Conservation (phyloP, 2,329 filamentous ascomycete species). For the Microdochium trichocladiopsis region DNA sequence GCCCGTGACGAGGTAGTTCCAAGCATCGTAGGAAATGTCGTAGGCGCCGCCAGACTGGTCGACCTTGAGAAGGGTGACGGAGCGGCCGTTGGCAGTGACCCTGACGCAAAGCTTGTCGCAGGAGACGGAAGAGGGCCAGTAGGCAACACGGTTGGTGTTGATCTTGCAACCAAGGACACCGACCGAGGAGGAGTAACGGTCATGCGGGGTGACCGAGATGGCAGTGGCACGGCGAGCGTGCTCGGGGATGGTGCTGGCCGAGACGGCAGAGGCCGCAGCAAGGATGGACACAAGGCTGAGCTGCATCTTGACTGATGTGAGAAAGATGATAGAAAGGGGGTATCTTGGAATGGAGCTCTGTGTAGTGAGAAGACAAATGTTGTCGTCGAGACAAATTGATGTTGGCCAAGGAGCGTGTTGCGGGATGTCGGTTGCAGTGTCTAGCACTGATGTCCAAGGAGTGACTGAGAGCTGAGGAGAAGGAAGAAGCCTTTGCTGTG, state of each 20-base stretch:
- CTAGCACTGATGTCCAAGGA: no score
- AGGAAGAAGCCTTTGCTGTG: no score
- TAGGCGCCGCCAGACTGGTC: constrained; percentile 48
- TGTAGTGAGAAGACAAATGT: no score
- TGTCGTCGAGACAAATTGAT: no score
- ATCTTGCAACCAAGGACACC: constrained; percentile 57
- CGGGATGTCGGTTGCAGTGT: no score
- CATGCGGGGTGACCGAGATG: constrained; percentile 44
- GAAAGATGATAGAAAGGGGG: no score
- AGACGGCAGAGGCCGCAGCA: neutral
- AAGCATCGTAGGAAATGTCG: constrained; percentile 56
- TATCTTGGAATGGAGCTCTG: no score
- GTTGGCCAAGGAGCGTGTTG: no score
- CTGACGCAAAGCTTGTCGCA: constrained; percentile 53
- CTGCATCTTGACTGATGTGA: constrained; percentile 1
- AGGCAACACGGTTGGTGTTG: constrained; percentile 53
- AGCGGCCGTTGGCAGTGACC: constrained; percentile 39
- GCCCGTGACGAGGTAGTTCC: constrained; percentile 49
- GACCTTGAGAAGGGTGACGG: constrained; percentile 50
- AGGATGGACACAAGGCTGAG: neutral
- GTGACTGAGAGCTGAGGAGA: no score
- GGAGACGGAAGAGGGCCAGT: constrained; percentile 46
- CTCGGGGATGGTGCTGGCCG: constrained; percentile 29
- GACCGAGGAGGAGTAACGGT: constrained; percentile 47
- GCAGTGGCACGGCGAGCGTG: constrained; percentile 10